Conservation (phyloP, 1,284 basidiomycete species). For the Fomitiporia mediterranea region DNA sequence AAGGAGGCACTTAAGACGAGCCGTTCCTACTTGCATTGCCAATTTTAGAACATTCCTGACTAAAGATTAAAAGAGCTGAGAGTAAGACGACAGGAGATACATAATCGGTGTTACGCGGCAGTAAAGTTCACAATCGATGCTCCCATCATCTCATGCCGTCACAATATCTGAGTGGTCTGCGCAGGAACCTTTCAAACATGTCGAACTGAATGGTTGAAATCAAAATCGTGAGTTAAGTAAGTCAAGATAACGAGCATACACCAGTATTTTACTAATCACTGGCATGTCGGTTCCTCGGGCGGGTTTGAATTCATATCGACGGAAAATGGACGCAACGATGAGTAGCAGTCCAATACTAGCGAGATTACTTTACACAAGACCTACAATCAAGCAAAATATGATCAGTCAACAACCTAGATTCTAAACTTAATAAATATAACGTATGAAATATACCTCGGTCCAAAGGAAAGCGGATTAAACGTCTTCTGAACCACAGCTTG, state of each 20-base stretch:
- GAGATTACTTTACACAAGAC: conserved; percentile 68
- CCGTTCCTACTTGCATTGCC: too few relatives aligned
- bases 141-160: conserved; percentile 63
- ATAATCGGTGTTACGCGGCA: too few relatives aligned
- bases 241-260: conserved; percentile 3
- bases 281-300: conserved; percentile 50
- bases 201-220: conserved; percentile 42
- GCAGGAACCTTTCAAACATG: conserved; percentile 73
- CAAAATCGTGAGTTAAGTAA: conserved; percentile 11
- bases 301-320: conserved; percentile 71
- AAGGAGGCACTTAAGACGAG: too few relatives aligned
- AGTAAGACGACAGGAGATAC: too few relatives aligned
- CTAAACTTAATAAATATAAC: conserved; percentile 1
- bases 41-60: too few relatives aligned
- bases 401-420: conserved; percentile 4
- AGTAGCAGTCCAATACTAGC: conserved; percentile 72
- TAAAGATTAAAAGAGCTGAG: too few relatives aligned
- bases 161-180: conserved; percentile 63
- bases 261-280: conserved; percentile 48
- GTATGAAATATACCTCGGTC: conserved; percentile 45
- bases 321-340: conserved; percentile 68
- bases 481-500: conserved; percentile 55
- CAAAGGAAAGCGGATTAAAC: conserved; percentile 74
- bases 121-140: too few relatives aligned
- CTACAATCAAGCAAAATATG: conserved; percentile 30